Percentiles rank a stretch among this genome's conserved stretches.
These are phyloP conservation scores for Hypericum androsaemum DNA, from an alignment of 345 rosid genomes.

Conservation along the genomic window DNA sequence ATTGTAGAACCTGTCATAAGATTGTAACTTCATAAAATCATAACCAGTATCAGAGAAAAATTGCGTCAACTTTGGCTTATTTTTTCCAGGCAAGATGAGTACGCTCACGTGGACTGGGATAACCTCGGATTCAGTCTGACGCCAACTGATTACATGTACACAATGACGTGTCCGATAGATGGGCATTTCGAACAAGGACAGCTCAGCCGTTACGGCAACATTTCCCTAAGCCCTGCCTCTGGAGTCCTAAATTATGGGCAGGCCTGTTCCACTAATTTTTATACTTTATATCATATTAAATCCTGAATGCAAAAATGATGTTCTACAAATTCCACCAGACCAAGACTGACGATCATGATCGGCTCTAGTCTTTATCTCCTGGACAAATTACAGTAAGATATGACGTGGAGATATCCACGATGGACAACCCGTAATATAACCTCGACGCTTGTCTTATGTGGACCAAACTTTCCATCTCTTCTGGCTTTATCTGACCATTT, in stretches of 20 bases:
- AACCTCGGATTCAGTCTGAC: constrained; percentile 59
- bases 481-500: neutral
- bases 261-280: constrained; percentile 28
- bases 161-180: constrained; percentile 42
- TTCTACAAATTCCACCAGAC: no score
- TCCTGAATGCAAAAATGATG: no score
- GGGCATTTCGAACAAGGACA: constrained; percentile 38
- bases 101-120: constrained; percentile 75
- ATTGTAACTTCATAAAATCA: no score
- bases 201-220: constrained; percentile 41
- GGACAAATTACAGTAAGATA: no score
- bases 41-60: no score
- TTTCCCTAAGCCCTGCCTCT: constrained; percentile 69
- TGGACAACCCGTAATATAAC: no score
- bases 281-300: neutral
- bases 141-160: constrained; percentile 73
- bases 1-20: no score
- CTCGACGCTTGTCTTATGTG: no score
- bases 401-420: no score
- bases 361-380: no score
- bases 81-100: constrained; percentile 34
- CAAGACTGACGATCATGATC: no score
- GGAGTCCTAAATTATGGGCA: constrained; percentile 86
- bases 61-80: neutral
- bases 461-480: no score